Evolutionary conservation across 805 yeast species (phyloP).

Genomic region (Pichia eremophila): DNA sequence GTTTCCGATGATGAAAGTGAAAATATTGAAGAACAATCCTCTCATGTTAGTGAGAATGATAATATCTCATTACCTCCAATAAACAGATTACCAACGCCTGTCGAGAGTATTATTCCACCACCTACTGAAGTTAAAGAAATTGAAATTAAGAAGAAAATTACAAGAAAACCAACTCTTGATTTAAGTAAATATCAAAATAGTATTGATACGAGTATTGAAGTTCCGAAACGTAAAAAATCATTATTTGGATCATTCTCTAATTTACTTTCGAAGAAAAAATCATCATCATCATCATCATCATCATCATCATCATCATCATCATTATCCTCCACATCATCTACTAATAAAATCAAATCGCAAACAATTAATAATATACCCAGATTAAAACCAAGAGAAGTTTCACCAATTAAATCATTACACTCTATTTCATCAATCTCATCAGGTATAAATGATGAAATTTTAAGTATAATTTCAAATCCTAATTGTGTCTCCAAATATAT

Average conservation of each 20-base stretch:
- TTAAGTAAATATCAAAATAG: constrained; percentile 4
- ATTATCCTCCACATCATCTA: neutral
- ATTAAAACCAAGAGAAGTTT: neutral
- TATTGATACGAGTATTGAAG: neutral
- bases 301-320: neutral
- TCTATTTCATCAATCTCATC: constrained; percentile 1
- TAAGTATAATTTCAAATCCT: neutral
- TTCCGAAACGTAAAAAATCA: constrained; percentile 8
- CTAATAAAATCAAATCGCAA: neutral
- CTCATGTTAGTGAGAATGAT: no score
- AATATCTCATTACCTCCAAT: neutral
- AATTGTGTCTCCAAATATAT: neutral
- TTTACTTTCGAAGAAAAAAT: constrained; percentile 1
- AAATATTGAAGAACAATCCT: neutral
- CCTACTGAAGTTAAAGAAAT: neutral
- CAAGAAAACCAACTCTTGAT: neutral
- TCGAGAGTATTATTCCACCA: neutral
- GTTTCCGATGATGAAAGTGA: constrained; percentile 5
- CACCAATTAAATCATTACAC: constrained; percentile 2
- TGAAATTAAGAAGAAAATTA: no score
- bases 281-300: neutral
- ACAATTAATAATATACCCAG: neutral
- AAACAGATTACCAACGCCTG: neutral
- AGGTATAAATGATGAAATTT: neutral
- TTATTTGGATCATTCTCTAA: constrained; percentile 14